Conservation (phyloP, 768 basidiomycete species). For the Nidula microcarpa region DNA sequence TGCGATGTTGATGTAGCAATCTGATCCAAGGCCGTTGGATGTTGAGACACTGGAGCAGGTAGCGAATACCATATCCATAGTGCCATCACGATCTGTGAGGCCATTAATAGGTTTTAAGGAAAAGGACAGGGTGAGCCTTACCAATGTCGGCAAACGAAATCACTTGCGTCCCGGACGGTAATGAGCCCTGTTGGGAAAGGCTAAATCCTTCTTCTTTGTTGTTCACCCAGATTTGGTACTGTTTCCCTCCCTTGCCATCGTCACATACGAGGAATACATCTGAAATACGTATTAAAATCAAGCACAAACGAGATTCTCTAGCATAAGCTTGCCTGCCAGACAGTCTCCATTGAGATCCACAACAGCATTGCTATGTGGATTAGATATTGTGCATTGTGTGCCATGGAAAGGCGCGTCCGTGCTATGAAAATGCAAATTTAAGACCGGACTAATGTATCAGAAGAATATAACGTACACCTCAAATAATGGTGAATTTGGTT, state of each 20-base stretch:
- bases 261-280: slow-evolving; percentile 91
- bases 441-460: not conserved
- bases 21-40: slow-evolving; percentile 65
- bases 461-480: slow-evolving; percentile 46
- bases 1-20: slow-evolving; percentile 85
- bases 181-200: slow-evolving; percentile 58
- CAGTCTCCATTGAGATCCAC: slow-evolving; percentile 96
- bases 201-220: slow-evolving; percentile 73
- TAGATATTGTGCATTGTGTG: slow-evolving; percentile 69
- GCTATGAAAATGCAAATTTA: slow-evolving; percentile 28
- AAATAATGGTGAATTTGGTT: slow-evolving; percentile 52
- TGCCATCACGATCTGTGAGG: slow-evolving; percentile 83
- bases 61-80: slow-evolving; percentile 91
- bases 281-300: slow-evolving; percentile 17
- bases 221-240: slow-evolving; percentile 93
- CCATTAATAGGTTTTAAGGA: slow-evolving; percentile 1
- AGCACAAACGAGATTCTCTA: not conserved
- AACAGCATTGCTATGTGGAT: slow-evolving; percentile 93
- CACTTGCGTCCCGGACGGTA: slow-evolving; percentile 75
- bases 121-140: slow-evolving; percentile 26
- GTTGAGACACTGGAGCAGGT: slow-evolving; percentile 73
- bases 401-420: slow-evolving; percentile 58
- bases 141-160: slow-evolving; percentile 92
- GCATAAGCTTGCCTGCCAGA: slow-evolving; percentile 63
- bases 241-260: slow-evolving; percentile 50